Percentiles rank a stretch among this genome's conserved stretches.
Evolutionary conservation across 768 basidiomycete genomes (phyloP).

Genomic region (Russula emetica): DNA sequence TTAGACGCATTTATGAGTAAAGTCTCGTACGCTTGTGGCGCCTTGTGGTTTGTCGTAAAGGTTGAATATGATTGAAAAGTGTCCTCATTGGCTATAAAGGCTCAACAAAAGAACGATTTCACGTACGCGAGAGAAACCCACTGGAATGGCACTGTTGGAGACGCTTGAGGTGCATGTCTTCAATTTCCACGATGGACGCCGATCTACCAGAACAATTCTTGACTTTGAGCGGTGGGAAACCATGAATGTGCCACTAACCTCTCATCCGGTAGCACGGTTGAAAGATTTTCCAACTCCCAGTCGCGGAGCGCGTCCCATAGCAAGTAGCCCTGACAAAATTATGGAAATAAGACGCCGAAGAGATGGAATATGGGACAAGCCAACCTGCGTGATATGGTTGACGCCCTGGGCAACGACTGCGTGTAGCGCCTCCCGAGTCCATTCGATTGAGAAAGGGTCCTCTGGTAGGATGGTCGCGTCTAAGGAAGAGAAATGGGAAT

Average conservation of each 20-base stretch:
- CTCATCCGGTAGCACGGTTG: slow-evolving; percentile 43
- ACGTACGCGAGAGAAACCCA: slow-evolving; percentile 34
- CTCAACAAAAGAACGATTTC: neutral
- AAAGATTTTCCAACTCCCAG: slow-evolving; percentile 68
- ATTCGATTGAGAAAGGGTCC: slow-evolving; percentile 55
- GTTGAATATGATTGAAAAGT: slow-evolving; percentile 84
- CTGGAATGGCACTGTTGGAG: slow-evolving; percentile 75
- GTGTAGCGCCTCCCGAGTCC: slow-evolving; percentile 55
- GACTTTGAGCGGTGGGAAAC: neutral
- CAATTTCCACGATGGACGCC: slow-evolving; percentile 47
- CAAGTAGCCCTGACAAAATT: slow-evolving; percentile 50
- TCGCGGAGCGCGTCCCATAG: slow-evolving; percentile 71
- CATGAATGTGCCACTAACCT: slow-evolving; percentile 37
- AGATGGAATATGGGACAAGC: slow-evolving; percentile 11
- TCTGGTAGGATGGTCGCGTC: slow-evolving; percentile 47
- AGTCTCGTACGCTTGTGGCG: slow-evolving; percentile 70
- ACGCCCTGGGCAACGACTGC: slow-evolving; percentile 53
- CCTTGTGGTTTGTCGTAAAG: slow-evolving; percentile 77
- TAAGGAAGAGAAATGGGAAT: slow-evolving; percentile 36
- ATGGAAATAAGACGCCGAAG: neutral
- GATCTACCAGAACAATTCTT: slow-evolving; percentile 34
- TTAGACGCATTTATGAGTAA: slow-evolving; percentile 76
- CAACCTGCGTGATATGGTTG: slow-evolving; percentile 61
- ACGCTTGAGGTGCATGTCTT: slow-evolving; percentile 57
- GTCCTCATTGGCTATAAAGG: slow-evolving; percentile 61